Evolutionary conservation across 1,284 basidiomycete genomes (phyloP).

Genomic region (Tilletia walkeri): DNA sequence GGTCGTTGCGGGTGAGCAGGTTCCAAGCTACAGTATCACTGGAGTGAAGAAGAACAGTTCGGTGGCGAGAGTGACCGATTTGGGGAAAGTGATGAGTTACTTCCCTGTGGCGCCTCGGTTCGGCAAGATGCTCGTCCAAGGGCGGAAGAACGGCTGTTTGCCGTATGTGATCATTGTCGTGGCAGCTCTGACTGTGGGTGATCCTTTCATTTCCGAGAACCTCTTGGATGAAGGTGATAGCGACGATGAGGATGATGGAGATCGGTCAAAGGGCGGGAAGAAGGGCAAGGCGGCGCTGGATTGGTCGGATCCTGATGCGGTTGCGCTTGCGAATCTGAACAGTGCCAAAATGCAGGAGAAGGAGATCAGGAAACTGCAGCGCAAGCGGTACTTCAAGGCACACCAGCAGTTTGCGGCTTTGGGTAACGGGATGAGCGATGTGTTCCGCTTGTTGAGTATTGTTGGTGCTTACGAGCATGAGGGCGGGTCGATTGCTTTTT

Average conservation of each 20-base stretch:
- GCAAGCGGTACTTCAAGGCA: constrained; percentile 60
- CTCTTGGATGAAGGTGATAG: constrained; percentile 61
- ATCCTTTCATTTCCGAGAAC: constrained; percentile 89
- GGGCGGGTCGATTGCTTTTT: constrained; percentile 73
- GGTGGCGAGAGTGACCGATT: constrained; percentile 69
- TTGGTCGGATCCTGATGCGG: constrained; percentile 17
- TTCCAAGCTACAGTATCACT: constrained; percentile 44
- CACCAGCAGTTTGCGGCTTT: constrained; percentile 72
- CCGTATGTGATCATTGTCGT: constrained; percentile 90
- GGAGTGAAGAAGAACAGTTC: constrained; percentile 46
- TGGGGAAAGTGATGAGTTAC: constrained; percentile 85
- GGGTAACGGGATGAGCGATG: constrained; percentile 80
- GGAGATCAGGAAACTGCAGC: constrained; percentile 67
- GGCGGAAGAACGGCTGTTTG: constrained; percentile 84
- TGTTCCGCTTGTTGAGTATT: constrained; percentile 83
- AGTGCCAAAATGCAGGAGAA: constrained; percentile 64
- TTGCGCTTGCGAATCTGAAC: constrained; percentile 49
- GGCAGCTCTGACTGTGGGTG: constrained; percentile 87
- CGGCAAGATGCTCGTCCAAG: constrained; percentile 89
- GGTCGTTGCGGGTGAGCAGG: constrained; percentile 33
- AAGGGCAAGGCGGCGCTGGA: constrained; percentile 67
- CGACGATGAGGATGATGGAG: constrained; percentile 57
- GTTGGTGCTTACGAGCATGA: constrained; percentile 95
- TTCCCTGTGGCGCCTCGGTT: constrained; percentile 92
- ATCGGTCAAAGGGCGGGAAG: constrained; percentile 30